phyloP scores from a whole-genome alignment of 73 alveolate species.

The Paramecium tetraurelia region DNA sequence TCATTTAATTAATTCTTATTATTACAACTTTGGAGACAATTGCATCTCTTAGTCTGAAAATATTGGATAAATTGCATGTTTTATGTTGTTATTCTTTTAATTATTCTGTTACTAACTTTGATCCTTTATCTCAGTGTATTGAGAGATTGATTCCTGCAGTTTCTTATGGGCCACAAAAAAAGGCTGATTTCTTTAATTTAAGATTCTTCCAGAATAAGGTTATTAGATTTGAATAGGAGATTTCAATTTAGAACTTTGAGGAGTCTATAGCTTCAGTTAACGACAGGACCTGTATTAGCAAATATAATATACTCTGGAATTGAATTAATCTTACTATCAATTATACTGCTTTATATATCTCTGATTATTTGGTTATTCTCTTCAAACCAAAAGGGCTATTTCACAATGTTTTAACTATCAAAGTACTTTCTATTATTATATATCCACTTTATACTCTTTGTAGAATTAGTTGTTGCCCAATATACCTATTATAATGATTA shows the following conservation, averaged over 20 bases:
- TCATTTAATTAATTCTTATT: background rate
- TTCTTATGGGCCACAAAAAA: conserved; percentile 21
- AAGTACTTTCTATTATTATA: conserved; percentile 21
- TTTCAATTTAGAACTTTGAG: background rate
- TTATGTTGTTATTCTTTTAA: background rate
- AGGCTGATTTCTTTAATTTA: background rate
- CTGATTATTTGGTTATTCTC: background rate
- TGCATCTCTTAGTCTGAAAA: background rate
- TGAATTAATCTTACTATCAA: conserved; percentile 7
- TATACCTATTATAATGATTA: conserved; percentile 27
- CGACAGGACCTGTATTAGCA: background rate
- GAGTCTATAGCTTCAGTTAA: background rate
- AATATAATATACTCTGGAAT: conserved; percentile 2
- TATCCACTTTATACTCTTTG: conserved; percentile 27
- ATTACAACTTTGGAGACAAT: background rate
- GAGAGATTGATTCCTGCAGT: background rate
- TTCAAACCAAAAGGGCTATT: conserved; percentile 46
- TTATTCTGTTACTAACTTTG: background rate
- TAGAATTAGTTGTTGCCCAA: conserved; percentile 5
- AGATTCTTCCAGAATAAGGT: background rate
- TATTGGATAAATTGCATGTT: background rate
- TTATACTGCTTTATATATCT: background rate
- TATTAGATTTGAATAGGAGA: background rate
- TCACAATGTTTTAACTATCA: conserved; percentile 39
- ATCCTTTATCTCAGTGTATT: background rate